Base-by-base conservation (phyloP, 2,329 filamentous ascomycete genomes). In the Claviceps monticola region DNA sequence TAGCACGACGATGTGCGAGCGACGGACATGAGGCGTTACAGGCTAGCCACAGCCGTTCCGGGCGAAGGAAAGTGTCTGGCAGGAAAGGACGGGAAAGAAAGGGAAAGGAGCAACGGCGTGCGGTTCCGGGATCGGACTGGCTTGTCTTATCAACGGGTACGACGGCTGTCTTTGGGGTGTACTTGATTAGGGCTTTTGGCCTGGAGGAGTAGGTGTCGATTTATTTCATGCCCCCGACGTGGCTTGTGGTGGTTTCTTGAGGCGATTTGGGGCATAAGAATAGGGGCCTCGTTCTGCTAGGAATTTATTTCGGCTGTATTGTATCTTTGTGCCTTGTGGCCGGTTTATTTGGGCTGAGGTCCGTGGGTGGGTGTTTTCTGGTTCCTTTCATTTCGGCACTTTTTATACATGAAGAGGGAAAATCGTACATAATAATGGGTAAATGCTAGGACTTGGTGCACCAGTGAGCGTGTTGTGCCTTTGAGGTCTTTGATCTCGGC, bases 291-390 rank as follows among this genome's bases (percentile, higher is more conserved):
- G 3, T 47, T 37, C 21, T 47, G 19, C 26, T 21, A 19, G 43
- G n/a, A 46, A 21, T 19, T 29, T 21, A 21, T 44, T 45, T 44
- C 21, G 34, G 51, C 44, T n/a, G 26, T 48, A 42, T 47, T 23
- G 26, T 48, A 42, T 47, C n/a, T 13, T 41, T 16, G 29, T 50
- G 38, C 21, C 48, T 48, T 38, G 26, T 38, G 34, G 14, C 44
- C 23, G 42, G 38, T 44, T 46, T 52, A 23, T 46, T 39, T 13
- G 16, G 34, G 43, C 16, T 48, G 5, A 39, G 45, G 48, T 37
- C 29, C 46, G 16, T 5, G 42, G 45, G 41, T 50, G 49, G 54
- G n/a, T 41, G 14, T 49, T 53, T 55, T 55, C 44, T 51, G 51
- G 41, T 43, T 43, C 42, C 39, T 21, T 26, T 41, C 16, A 14